phyloP scores from a whole-genome alignment of 73 alveolate genomes.

The Paramecium tetraurelia region DNA sequence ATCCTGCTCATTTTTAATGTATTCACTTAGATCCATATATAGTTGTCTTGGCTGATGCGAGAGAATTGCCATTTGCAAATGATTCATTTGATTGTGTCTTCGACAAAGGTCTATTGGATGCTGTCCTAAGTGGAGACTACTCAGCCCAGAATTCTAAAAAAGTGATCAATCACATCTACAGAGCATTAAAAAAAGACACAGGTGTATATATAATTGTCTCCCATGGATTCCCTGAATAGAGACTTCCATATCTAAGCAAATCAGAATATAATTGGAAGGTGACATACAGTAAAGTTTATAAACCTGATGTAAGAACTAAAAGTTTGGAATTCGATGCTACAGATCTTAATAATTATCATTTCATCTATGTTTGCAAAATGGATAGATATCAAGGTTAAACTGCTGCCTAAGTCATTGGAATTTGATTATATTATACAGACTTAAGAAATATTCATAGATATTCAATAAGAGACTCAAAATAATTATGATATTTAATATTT shows the following conservation, averaged over 20 bases:
- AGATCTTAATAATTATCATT: conserved; percentile 59
- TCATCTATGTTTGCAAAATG: conserved; percentile 56
- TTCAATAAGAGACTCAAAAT: neutral
- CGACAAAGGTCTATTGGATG: conserved; percentile 56
- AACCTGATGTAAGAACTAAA: conserved; percentile 47
- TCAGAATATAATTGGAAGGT: conserved; percentile 50
- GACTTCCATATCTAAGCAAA: neutral
- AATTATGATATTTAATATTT: neutral
- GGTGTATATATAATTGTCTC: conserved; percentile 58
- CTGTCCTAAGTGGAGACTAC: conserved; percentile 61
- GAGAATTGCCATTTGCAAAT: conserved; percentile 37
- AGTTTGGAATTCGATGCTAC: conserved; percentile 40
- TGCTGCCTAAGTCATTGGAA: conserved; percentile 10
- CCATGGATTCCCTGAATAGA: conserved; percentile 44
- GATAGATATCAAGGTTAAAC: neutral
- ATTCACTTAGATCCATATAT: neutral
- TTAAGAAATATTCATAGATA: neutral
- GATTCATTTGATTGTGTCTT: conserved; percentile 58
- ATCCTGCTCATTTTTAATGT: conserved; percentile 45
- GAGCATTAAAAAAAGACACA: conserved; percentile 6
- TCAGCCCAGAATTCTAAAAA: conserved; percentile 55
- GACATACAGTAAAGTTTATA: conserved; percentile 25
- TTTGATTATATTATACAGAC: neutral
- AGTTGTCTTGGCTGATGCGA: neutral
- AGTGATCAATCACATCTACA: conserved; percentile 23